A percentile compares a stretch with the other conserved stretches of the same genome.
These are phyloP conservation scores for Scedosporium aurantiacum DNA, from an alignment of 2,329 filamentous ascomycete species.

Conservation along the genomic window DNA sequence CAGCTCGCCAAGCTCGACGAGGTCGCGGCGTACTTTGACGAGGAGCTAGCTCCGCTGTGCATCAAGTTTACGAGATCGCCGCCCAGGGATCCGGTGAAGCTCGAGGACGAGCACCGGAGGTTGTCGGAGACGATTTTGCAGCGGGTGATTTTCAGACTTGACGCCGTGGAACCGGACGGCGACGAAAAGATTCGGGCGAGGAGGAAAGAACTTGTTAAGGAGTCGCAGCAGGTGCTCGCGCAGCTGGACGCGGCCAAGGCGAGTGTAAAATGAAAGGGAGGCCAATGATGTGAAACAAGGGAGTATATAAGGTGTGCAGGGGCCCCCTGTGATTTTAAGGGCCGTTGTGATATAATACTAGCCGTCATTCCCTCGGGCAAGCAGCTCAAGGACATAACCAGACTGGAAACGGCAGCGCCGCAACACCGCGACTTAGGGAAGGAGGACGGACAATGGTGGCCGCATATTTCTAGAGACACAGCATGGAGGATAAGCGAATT, in stretches of 20 bases:
- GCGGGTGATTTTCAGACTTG: conserved; percentile 65
- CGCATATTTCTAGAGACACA: too few species aligned
- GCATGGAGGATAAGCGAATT: too few species aligned
- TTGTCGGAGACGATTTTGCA: conserved; percentile 66
- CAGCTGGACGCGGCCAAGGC: conserved; percentile 43
- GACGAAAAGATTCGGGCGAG: conserved; percentile 51
- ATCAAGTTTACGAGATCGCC: conserved; percentile 49
- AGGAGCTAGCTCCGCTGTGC: conserved; percentile 54
- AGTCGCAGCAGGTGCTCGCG: conserved; percentile 57
- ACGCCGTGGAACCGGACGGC: conserved; percentile 64
- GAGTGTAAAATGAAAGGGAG: not conserved
- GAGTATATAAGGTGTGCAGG: not conserved
- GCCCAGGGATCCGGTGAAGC: conserved; percentile 55
- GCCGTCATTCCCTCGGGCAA: too few species aligned
- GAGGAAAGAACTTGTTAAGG: conserved; percentile 62
- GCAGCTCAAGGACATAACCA: too few species aligned
- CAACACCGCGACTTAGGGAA: too few species aligned
- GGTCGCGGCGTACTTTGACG: conserved; percentile 54
- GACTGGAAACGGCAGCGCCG: too few species aligned
- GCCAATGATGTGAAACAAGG: not conserved
- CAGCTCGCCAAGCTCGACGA: conserved; percentile 53
- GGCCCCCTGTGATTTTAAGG: too few species aligned
- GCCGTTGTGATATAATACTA: too few species aligned
- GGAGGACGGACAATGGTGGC: too few species aligned
- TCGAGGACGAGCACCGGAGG: conserved; percentile 62